Evolutionary conservation across 495 filamentous ascomycete species (phyloP).

Genomic region (Trichoderma gamsii): DNA sequence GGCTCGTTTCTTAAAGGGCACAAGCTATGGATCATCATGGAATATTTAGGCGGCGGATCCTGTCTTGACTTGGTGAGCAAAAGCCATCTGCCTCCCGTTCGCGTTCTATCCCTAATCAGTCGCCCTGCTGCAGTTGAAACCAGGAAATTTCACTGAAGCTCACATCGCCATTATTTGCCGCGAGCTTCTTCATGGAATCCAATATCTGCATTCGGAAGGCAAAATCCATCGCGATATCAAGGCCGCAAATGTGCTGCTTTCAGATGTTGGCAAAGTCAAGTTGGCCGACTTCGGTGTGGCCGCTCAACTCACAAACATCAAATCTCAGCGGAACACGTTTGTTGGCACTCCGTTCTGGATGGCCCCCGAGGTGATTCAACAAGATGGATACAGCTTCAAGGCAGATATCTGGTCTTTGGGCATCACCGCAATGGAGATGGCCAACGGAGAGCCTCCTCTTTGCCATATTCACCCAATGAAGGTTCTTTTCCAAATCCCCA

Average conservation of each 20-base stretch:
- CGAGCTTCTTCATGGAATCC: conserved; percentile 81
- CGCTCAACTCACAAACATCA: conserved; percentile 93
- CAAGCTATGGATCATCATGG: conserved; percentile 99
- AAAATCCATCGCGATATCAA: conserved; percentile 98
- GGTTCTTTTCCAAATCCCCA: conserved; percentile 94
- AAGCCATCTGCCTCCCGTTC: not conserved
- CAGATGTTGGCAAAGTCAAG: conserved; percentile 86
- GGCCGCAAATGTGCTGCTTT: conserved; percentile 86
- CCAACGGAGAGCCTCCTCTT: conserved; percentile 87
- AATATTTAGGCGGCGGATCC: conserved; percentile 88
- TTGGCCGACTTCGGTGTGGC: conserved; percentile 97
- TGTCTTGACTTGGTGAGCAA: conserved; percentile 76
- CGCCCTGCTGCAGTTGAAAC: conserved; percentile 63
- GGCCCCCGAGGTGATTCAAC: conserved; percentile 97
- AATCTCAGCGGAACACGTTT: conserved; percentile 95
- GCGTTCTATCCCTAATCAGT: conserved; percentile 14
- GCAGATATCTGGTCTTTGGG: conserved; percentile 97
- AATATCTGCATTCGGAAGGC: conserved; percentile 89
- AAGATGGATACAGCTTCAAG: conserved; percentile 93
- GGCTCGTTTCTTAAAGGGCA: conserved; percentile 89
- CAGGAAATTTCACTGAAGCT: conserved; percentile 80
- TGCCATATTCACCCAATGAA: conserved; percentile 96
- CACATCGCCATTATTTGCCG: conserved; percentile 94
- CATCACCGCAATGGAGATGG: conserved; percentile 92
- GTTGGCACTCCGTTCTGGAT: conserved; percentile 99